These are phyloP conservation scores for Debaryomyces prosopidis DNA, from an alignment of 805 yeast genomes.

Conservation along the genomic window DNA sequence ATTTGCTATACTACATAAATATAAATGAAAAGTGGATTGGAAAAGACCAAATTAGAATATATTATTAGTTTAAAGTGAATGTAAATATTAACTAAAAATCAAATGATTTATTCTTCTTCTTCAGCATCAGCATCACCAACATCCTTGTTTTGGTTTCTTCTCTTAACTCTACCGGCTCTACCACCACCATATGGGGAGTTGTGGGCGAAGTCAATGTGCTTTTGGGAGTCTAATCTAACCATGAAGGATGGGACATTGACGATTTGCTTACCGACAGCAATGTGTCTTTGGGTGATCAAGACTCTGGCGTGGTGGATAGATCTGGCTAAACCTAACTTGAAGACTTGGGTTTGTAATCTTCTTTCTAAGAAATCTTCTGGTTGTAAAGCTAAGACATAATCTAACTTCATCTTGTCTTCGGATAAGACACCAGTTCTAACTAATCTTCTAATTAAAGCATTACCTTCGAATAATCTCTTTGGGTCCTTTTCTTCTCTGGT, in stretches of 20 bases:
- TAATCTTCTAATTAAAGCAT: slow-evolving; percentile 99
- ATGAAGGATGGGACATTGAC: slow-evolving; percentile 99
- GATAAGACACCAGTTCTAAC: slow-evolving; percentile 98
- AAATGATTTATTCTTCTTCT: slow-evolving; percentile 66
- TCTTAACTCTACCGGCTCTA: slow-evolving; percentile 99
- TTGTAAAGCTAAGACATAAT: slow-evolving; percentile 98
- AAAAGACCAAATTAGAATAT: slow-evolving; percentile 10
- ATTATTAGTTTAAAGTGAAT: slow-evolving; percentile 7
- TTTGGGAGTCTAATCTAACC: slow-evolving; percentile 99
- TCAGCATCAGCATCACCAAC: slow-evolving; percentile 63
- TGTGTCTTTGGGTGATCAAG: slow-evolving; percentile 97
- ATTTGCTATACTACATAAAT: slow-evolving; percentile 4
- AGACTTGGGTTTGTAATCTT: slow-evolving; percentile 99
- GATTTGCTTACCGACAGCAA: slow-evolving; percentile 99
- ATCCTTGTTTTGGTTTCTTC: slow-evolving; percentile 76
- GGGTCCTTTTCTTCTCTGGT: slow-evolving; percentile 99
- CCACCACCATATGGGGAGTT: slow-evolving; percentile 99
- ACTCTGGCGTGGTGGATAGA: slow-evolving; percentile 99
- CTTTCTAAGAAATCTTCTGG: slow-evolving; percentile 99
- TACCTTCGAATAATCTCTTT: slow-evolving; percentile 99
- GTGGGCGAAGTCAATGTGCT: slow-evolving; percentile 99
- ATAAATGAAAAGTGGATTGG: neutral
- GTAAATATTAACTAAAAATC: slow-evolving; percentile 9
- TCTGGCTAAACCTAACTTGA: slow-evolving; percentile 99
- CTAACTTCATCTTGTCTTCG: slow-evolving; percentile 99